phyloP scores from a whole-genome alignment of 257 asterid genomes.

The Nicotiana otophora region DNA sequence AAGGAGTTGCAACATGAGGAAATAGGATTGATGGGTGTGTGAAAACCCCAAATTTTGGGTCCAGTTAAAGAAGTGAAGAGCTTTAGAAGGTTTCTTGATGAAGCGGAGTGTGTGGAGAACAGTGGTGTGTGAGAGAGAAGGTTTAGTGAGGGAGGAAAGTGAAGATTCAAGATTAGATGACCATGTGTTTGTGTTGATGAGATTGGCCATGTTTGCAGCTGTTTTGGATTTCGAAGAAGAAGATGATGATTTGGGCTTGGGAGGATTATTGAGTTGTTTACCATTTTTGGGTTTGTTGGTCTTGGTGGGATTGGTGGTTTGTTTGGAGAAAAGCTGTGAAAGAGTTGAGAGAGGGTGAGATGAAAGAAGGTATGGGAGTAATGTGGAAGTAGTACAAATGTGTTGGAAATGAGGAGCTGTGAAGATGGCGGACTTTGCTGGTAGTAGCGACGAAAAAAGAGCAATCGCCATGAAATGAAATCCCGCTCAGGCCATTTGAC shows the following conservation, averaged over 20 bases:
- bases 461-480: background rate
- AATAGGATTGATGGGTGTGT: constrained; percentile 56
- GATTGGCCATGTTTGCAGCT: constrained; percentile 47
- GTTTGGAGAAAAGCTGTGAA: constrained; percentile 23
- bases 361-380: constrained; percentile 25
- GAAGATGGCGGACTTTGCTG: background rate
- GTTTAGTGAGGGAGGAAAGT: constrained; percentile 41
- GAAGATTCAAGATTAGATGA: constrained; percentile 44
- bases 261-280: background rate
- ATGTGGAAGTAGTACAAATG: background rate
- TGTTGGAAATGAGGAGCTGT: background rate
- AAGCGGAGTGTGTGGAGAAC: constrained; percentile 67
- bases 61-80: constrained; percentile 71
- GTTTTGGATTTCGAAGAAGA: constrained; percentile 36
- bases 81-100: constrained; percentile 47
- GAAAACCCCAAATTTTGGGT: constrained; percentile 41
- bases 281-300: background rate
- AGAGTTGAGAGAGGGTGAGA: constrained; percentile 36
- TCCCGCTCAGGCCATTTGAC: background rate
- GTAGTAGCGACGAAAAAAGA: background rate
- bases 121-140: constrained; percentile 55
- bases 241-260: constrained; percentile 18
- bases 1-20: constrained; percentile 60
- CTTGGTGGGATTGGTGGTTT: constrained; percentile 6
- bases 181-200: constrained; percentile 65